A percentile compares a stretch with the other conserved stretches of the same genome.
These are phyloP conservation scores for Mollisiaceae sp. DNA, from an alignment of 2,329 filamentous ascomycete species.

Conservation along the genomic window DNA sequence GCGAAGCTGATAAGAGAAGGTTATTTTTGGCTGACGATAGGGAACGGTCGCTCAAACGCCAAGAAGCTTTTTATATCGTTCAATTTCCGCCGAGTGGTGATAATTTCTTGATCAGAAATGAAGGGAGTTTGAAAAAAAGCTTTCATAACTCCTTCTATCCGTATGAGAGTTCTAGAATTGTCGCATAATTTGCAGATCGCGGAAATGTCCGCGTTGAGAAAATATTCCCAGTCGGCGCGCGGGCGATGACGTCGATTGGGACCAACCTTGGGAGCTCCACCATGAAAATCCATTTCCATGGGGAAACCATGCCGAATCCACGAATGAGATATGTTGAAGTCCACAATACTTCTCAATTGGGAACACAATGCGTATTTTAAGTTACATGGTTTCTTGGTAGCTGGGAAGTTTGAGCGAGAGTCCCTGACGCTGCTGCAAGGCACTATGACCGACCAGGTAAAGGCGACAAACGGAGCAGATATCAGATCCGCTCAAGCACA, in stretches of 20 bases:
- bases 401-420: constrained; percentile 3
- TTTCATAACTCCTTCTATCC: not conserved
- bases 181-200: not conserved
- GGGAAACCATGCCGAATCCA: not conserved
- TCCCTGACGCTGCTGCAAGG: constrained; percentile 7
- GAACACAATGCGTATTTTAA: not conserved
- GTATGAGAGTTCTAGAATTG: not conserved
- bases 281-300: not conserved
- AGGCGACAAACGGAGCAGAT: not conserved
- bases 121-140: no score
- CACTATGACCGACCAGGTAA: not conserved
- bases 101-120: not conserved
- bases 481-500: not conserved
- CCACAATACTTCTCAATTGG: not conserved
- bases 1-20: not conserved
- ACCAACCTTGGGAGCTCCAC: not conserved
- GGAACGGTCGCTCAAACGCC: not conserved
- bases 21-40: constrained; percentile 3
- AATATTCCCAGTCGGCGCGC: not conserved
- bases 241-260: not conserved
- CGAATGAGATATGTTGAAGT: not conserved
- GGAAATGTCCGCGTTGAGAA: constrained; percentile 1
- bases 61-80: constrained; percentile 1
- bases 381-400: not conserved
- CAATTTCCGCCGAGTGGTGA: not conserved